phyloP scores from a whole-genome alignment of 352 stramenopile genomes.

The Pythium aristosporum region DNA sequence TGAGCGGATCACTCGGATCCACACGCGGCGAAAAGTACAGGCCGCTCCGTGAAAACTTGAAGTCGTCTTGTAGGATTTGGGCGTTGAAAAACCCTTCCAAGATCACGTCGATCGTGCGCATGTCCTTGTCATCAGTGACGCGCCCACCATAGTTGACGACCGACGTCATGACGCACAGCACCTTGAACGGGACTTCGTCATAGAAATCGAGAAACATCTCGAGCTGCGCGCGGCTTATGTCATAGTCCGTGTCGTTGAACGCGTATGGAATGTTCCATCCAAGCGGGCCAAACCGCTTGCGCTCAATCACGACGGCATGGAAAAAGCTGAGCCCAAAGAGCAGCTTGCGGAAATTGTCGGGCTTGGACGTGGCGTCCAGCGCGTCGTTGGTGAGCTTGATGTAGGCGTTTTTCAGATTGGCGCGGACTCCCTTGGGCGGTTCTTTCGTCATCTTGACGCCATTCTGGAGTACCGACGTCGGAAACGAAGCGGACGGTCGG shows the following conservation, averaged over 20 bases:
- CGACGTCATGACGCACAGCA: constrained; percentile 86
- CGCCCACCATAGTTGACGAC: constrained; percentile 93
- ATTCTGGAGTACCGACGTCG: constrained; percentile 90
- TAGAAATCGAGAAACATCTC: constrained; percentile 92
- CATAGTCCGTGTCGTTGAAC: constrained; percentile 91
- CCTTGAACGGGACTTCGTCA: constrained; percentile 81
- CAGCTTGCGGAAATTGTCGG: constrained; percentile 82
- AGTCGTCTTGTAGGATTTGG: constrained; percentile 62
- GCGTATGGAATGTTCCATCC: constrained; percentile 94
- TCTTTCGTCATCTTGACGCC: constrained; percentile 95
- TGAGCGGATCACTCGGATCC: constrained; percentile 66
- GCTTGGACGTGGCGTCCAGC: constrained; percentile 71
- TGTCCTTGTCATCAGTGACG: constrained; percentile 93
- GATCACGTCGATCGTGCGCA: constrained; percentile 84
- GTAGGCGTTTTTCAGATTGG: constrained; percentile 90
- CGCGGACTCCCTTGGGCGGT: constrained; percentile 86
- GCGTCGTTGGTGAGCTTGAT: constrained; percentile 87
- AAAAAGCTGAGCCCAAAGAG: constrained; percentile 86
- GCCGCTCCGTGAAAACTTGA: constrained; percentile 66
- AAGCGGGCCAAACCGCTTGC: constrained; percentile 87
- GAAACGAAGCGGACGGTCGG: constrained; percentile 66
- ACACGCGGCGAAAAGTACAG: constrained; percentile 71
- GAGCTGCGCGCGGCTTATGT: constrained; percentile 80
- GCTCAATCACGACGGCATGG: constrained; percentile 84
- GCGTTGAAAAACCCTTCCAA: constrained; percentile 80